Percentiles rank a stretch among this genome's conserved stretches.
These are phyloP conservation scores for cucumber (Cucumis sativus) DNA, from an alignment of 306 rosid genomes.

Conservation along the genomic window DNA sequence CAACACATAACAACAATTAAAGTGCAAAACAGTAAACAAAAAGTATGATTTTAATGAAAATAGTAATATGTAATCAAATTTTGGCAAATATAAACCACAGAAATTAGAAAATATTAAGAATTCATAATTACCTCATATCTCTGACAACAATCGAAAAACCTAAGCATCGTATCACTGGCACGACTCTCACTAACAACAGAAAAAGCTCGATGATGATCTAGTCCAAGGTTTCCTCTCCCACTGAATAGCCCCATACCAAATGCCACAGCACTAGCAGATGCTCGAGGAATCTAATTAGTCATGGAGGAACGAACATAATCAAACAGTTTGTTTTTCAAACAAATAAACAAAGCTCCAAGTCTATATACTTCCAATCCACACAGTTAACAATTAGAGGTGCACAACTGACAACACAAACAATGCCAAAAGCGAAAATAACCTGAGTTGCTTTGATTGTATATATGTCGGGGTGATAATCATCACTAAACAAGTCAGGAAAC, in stretches of 20 bases:
- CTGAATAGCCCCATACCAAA: slow-evolving; percentile 85
- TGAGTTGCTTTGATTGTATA: slow-evolving; percentile 71
- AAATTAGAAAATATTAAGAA: slow-evolving; percentile 5
- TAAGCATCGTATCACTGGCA: slow-evolving; percentile 63
- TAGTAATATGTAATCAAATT: background rate
- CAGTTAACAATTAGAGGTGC: background rate
- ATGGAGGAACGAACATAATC: background rate
- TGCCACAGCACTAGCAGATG: slow-evolving; percentile 98
- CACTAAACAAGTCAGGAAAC: slow-evolving; percentile 54
- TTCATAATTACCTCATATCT: slow-evolving; percentile 61
- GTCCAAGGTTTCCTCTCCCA: slow-evolving; percentile 77
- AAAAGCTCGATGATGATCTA: slow-evolving; percentile 66
- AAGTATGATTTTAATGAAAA: background rate
- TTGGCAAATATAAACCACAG: background rate
- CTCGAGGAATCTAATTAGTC: slow-evolving; percentile 62
- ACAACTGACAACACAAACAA: slow-evolving; percentile 9
- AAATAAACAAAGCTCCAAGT: background rate
- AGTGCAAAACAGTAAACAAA: background rate
- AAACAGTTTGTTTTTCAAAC: background rate
- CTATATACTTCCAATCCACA: background rate
- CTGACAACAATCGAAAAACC: slow-evolving; percentile 65
- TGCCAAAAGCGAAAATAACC: slow-evolving; percentile 16
- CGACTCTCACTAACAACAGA: slow-evolving; percentile 79
- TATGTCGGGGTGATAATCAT: slow-evolving; percentile 74
- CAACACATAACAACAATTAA: background rate